phyloP scores from a whole-genome alignment of 352 stramenopile genomes.

The Phytophthora vignae region DNA sequence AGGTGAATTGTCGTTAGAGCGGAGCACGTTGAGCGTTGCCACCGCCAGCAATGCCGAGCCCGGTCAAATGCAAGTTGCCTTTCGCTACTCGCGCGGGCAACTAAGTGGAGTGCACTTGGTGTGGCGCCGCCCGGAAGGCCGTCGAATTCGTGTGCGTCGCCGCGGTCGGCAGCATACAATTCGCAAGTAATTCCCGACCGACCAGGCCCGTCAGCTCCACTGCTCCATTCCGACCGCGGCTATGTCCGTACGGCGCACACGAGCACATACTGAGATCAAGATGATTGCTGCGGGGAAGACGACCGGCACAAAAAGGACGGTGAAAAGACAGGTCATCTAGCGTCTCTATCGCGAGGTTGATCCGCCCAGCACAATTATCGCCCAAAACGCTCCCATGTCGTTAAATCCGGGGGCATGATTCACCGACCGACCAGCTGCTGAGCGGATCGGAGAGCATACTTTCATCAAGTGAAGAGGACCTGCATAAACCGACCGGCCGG shows the following conservation, averaged over 20 bases:
- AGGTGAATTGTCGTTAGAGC: too few species aligned
- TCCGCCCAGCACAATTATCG: not conserved
- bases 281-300: constrained; percentile 18
- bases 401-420: constrained; percentile 25
- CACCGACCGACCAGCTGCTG: constrained; percentile 37
- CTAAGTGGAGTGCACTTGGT: not conserved
- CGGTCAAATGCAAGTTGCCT: not conserved
- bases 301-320: constrained; percentile 18
- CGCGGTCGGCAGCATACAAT: constrained; percentile 41
- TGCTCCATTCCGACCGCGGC: not conserved
- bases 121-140: constrained; percentile 11
- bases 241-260: constrained; percentile 26
- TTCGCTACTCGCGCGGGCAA: constrained; percentile 2
- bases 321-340: not conserved
- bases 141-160: constrained; percentile 28
- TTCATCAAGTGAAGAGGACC: constrained; percentile 5
- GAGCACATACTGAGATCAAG: constrained; percentile 32
- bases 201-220: constrained; percentile 19
- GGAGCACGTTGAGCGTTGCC: too few species aligned
- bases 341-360: constrained; percentile 30
- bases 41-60: not conserved
- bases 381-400: not conserved
- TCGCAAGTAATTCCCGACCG: constrained; percentile 45
- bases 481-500: constrained; percentile 42
- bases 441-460: constrained; percentile 31